Conservation (phyloP, 352 stramenopile species). For the Globisporangium irregulare region DNA sequence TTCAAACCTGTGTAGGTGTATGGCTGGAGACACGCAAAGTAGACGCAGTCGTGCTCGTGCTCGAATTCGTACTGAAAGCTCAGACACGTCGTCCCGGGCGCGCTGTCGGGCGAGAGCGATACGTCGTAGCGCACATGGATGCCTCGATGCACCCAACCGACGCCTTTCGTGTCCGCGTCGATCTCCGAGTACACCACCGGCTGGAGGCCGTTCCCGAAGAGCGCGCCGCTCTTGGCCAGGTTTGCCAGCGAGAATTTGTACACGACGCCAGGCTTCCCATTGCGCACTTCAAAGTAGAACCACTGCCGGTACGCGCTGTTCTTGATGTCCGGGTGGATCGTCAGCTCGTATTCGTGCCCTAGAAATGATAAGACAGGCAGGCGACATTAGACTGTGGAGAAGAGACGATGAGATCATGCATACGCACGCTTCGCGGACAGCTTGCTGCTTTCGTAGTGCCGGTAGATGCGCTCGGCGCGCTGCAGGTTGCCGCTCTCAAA, state of each 20-base stretch:
- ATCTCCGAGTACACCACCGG: conserved; percentile 76
- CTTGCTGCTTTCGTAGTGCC: conserved; percentile 16
- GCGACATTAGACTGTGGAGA: neutral
- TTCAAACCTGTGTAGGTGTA: conserved; percentile 83
- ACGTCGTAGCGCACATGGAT: conserved; percentile 62
- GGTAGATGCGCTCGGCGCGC: conserved; percentile 55
- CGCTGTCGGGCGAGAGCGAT: conserved; percentile 28
- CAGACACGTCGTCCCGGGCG: conserved; percentile 48
- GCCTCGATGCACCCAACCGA: conserved; percentile 65
- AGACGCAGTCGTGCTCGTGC: conserved; percentile 66
- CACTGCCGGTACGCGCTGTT: conserved; percentile 86
- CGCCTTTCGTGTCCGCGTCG: conserved; percentile 32
- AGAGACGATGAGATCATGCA: neutral
- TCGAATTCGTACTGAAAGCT: conserved; percentile 75
- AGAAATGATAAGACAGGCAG: neutral
- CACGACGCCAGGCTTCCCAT: conserved; percentile 35
- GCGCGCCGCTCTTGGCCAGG: conserved; percentile 74
- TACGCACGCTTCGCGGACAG: neutral
- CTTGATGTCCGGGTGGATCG: conserved; percentile 75
- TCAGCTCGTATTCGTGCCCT: conserved; percentile 68
- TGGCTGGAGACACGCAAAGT: conserved; percentile 81
- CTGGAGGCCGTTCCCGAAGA: conserved; percentile 81
- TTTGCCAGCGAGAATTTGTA: conserved; percentile 82
- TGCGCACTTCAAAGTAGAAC: conserved; percentile 89
- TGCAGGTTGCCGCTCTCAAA: conserved; percentile 78